These are phyloP conservation scores for Helicostylum pulchrum DNA, from an alignment of 192 early-diverging fungal species.

Conservation along the genomic window DNA sequence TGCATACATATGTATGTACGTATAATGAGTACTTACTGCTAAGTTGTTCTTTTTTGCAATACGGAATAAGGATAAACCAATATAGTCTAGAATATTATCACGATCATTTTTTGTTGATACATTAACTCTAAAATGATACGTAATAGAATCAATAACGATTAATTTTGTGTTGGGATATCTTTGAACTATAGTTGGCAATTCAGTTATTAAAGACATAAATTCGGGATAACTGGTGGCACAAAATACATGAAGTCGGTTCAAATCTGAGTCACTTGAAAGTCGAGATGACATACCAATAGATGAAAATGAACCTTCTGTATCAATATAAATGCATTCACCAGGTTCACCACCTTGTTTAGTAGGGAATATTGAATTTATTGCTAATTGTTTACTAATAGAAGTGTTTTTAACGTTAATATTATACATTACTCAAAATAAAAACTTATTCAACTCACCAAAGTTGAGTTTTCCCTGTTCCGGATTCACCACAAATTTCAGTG, in stretches of 20 bases:
- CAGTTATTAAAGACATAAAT: slow-evolving; percentile 6
- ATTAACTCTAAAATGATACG: slow-evolving; percentile 21
- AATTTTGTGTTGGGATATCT: slow-evolving; percentile 5
- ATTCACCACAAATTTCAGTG: slow-evolving; percentile 18
- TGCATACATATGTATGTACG: too few relatives aligned
- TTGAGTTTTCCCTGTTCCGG: slow-evolving; percentile 27
- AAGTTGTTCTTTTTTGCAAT: slow-evolving; percentile 8
- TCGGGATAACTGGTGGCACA: slow-evolving; percentile 10
- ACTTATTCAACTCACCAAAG: slow-evolving; percentile 4
- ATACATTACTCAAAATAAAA: neutral
- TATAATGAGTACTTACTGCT: slow-evolving; percentile 1
- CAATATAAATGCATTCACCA: slow-evolving; percentile 25
- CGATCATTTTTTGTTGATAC: neutral
- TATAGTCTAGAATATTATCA: neutral
- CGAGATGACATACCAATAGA: neutral
- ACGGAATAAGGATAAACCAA: slow-evolving; percentile 5
- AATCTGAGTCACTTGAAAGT: neutral
- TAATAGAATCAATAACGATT: slow-evolving; percentile 18
- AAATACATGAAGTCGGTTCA: slow-evolving; percentile 16
- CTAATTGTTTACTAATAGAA: slow-evolving; percentile 13
- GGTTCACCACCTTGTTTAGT: neutral
- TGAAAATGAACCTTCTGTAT: slow-evolving; percentile 19
- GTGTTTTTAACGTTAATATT: too few relatives aligned
- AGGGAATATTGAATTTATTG: slow-evolving; percentile 1
- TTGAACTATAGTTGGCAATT: slow-evolving; percentile 9